Evolutionary conservation across 2,329 filamentous ascomycete genomes (phyloP), one percentile per base, ranked within the genome.

Genomic region (Botrytis squamosa): DNA sequence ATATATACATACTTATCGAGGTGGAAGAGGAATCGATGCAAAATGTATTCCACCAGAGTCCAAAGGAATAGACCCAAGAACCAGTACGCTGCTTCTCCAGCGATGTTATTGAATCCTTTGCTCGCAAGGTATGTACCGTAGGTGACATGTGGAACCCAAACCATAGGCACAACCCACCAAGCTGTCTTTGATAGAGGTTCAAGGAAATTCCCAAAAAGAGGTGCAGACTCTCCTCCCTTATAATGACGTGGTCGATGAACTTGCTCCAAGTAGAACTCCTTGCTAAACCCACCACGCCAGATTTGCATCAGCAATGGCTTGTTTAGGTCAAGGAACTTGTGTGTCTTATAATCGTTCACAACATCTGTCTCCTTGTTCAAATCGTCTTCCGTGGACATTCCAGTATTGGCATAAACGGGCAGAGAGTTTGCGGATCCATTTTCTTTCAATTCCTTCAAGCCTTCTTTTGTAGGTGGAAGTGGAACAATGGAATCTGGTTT

Each of bases 161-260:
- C 75, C 0, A 86, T 86, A 4, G 96, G 96, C 18, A 99, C 87
- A 63, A 97, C 82, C 90, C 92, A 99, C 96, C 96, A 99, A 1
- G 96, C 89, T 3, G 96, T 99, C 86, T 95, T 92, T 82, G 91
- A 95, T 74, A 99, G 85, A n/a, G 96, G 96, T 84, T 99, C 96
- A n/a, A 99, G 86, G 82, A 99, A 97, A 84, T 99, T 98, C 75
- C 96, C 96, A 83, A 99, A 99, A 38, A 99, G 84, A 33, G 96
- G 96, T 55, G 96, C 96, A 10, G 94, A 98, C 75, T 90, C 90
- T 74, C 96, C 96, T 77, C 95, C 95, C 82, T 91, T 97, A 87
- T 98, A 99, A 83, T 99, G 95, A 74, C 96, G 91, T 29, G 96
- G 96, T 63, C 96, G 91, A 82, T 99, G 96, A 70, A 99, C 93